Percentiles rank a stretch among this genome's conserved stretches.
These are phyloP conservation scores for Paecilomyces niveus DNA, from an alignment of 2,329 filamentous ascomycete species.

Conservation along the genomic window DNA sequence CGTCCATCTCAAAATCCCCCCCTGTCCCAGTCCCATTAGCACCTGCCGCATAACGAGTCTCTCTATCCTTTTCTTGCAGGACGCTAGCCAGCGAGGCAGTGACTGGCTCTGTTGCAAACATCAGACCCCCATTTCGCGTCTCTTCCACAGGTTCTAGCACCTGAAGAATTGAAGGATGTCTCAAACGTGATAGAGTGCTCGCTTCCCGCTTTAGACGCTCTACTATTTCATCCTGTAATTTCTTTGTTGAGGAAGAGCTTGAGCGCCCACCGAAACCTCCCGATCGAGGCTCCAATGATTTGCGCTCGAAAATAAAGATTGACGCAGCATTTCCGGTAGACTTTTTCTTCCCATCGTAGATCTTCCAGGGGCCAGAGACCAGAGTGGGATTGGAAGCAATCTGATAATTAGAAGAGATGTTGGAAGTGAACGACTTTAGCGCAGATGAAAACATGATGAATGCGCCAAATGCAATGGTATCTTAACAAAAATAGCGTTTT, in stretches of 20 bases:
- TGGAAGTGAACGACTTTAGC: slow-evolving; percentile 88
- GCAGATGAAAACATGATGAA: slow-evolving; percentile 81
- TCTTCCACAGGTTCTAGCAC: slow-evolving; percentile 94
- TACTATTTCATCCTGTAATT: slow-evolving; percentile 78
- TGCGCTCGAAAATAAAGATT: slow-evolving; percentile 91
- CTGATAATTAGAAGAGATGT: slow-evolving; percentile 88
- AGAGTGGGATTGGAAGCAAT: slow-evolving; percentile 70
- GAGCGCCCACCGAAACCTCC: slow-evolving; percentile 55
- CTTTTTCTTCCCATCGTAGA: slow-evolving; percentile 96
- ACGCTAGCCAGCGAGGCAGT: slow-evolving; percentile 80
- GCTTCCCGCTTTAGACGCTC: slow-evolving; percentile 90
- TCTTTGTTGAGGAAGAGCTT: slow-evolving; percentile 64
- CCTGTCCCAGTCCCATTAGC: slow-evolving; percentile 65
- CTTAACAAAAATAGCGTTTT: background rate
- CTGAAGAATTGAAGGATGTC: slow-evolving; percentile 88
- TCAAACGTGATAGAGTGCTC: slow-evolving; percentile 74
- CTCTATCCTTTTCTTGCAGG: slow-evolving; percentile 80
- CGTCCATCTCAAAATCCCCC: slow-evolving; percentile 86
- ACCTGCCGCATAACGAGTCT: slow-evolving; percentile 63
- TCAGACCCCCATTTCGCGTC: slow-evolving; percentile 79
- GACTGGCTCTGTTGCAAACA: slow-evolving; percentile 91
- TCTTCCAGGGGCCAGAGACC: slow-evolving; percentile 87
- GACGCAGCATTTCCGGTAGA: slow-evolving; percentile 82
- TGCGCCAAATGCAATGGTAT: slow-evolving; percentile 1
- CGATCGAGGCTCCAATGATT: slow-evolving; percentile 66